These are phyloP conservation scores for Pontederia paniculata DNA, from an alignment of 176 grass and related monocot species.

Conservation along the genomic window DNA sequence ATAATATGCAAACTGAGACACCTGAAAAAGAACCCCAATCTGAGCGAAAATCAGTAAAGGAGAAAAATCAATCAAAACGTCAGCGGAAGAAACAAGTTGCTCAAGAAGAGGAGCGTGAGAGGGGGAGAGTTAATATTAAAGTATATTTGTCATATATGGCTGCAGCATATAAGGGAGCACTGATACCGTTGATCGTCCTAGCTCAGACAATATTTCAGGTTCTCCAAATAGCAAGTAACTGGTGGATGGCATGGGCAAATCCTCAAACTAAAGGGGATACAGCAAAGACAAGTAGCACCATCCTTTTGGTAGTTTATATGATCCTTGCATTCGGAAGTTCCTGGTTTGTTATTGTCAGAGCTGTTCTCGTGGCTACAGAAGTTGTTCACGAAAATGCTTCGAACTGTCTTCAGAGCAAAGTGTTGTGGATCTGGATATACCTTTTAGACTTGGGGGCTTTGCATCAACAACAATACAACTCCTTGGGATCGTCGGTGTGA, in stretches of 20 bases:
- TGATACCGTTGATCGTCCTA: constrained; percentile 89
- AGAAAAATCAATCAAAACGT: constrained; percentile 36
- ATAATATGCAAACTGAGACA: constrained; percentile 62
- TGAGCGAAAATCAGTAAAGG: constrained; percentile 27
- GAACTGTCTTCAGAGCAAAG: constrained; percentile 87
- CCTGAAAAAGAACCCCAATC: constrained; percentile 22
- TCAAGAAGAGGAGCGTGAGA: constrained; percentile 83
- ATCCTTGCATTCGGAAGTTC: constrained; percentile 91
- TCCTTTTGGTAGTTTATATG: constrained; percentile 92
- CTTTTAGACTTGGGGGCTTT: constrained; percentile 94
- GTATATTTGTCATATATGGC: constrained; percentile 98
- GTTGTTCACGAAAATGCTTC: constrained; percentile 81
- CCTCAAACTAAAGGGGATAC: constrained; percentile 72
- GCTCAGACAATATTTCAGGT: constrained; percentile 84
- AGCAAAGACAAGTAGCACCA: constrained; percentile 62
- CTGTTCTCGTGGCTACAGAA: constrained; percentile 92
- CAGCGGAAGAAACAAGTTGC: constrained; percentile 40
- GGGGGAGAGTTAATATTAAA: constrained; percentile 76
- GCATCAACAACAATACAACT: constrained; percentile 96
- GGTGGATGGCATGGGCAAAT: constrained; percentile 99
- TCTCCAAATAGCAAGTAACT: constrained; percentile 92
- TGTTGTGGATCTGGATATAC: constrained; percentile 94
- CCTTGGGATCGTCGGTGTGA: constrained; percentile 81
- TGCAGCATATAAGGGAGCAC: constrained; percentile 74
- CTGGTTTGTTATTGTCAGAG: constrained; percentile 88